Evolutionary conservation across 129 eudicot species (phyloP), one percentile per base, ranked within the genome.

Genomic region (Artemisia annua): DNA sequence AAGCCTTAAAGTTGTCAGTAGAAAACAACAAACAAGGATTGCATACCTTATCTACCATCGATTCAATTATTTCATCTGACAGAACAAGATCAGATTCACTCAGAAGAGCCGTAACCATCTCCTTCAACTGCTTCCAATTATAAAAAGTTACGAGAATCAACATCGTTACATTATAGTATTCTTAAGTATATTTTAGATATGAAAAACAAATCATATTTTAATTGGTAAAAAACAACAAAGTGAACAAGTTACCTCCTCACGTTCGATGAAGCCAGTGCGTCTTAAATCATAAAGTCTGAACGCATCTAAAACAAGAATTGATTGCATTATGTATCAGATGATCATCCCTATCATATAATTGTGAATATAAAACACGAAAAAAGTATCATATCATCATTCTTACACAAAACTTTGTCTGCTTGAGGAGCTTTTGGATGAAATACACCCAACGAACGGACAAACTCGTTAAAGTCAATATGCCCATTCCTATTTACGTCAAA

Each of bases 361-460:
- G 68, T 39, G 46, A 39, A 67, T 52, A 67, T 39, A 53, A 55
- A 9, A 15, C 28, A 32, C n/a, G n/a, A 20, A 10, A 54, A 19
- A 32, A 20, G 19, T 50, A 53, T 20, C 35, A 39, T 54, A 62
- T 73, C 39, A 19, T 46, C 18, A 32, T 67, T 46, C 86, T 18
- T 80, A 84, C 91, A 83, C 43, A 75, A 39, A 76, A 81, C 51
- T 78, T 87, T 87, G 26, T 83, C 91, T 50, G 78, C 84, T 71
- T 80, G 81, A 28, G 91, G 84, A 39, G 88, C 87, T 65, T 81
- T 83, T 13, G 91, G 91, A 67, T 87, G 91, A 72, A 87, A 87
- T 22, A 84, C 77, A 57, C 86, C 14, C 72, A 84, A 51, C 13
- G 86, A 79, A 75, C 86, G 74, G 62, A 87, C 84, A 81, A 87